Evolutionary conservation across 176 grass and related monocot genomes (phyloP).

Genomic region (Chrysopogon serrulatus): DNA sequence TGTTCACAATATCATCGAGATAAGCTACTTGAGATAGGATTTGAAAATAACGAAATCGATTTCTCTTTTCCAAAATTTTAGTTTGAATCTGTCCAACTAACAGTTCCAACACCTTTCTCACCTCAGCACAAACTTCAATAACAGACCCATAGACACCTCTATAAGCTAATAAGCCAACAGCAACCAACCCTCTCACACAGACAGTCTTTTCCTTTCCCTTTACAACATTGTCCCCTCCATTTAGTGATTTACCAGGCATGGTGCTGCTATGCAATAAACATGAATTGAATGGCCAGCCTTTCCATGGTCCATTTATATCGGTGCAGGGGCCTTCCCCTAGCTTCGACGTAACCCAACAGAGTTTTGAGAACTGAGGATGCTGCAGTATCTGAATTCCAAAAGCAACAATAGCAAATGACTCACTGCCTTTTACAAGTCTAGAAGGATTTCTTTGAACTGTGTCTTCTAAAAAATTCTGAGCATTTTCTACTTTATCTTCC

Average conservation of each 20-base stretch:
- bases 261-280: slow-evolving; percentile 57
- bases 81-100: slow-evolving; percentile 63
- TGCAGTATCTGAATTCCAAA: slow-evolving; percentile 90
- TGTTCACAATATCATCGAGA: slow-evolving; percentile 82
- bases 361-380: slow-evolving; percentile 83
- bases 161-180: slow-evolving; percentile 91
- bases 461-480: slow-evolving; percentile 26
- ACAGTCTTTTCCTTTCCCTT: slow-evolving; percentile 55
- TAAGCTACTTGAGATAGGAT: slow-evolving; percentile 86
- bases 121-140: slow-evolving; percentile 73
- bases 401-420: slow-evolving; percentile 60
- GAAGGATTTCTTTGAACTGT: slow-evolving; percentile 32
- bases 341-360: slow-evolving; percentile 95
- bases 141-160: slow-evolving; percentile 73
- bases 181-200: slow-evolving; percentile 70
- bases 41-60: slow-evolving; percentile 58
- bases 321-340: slow-evolving; percentile 86
- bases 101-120: slow-evolving; percentile 90
- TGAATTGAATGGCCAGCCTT: slow-evolving; percentile 96
- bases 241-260: slow-evolving; percentile 36
- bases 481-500: slow-evolving; percentile 22
- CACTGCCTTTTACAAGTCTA: slow-evolving; percentile 42
- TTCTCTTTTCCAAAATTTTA: slow-evolving; percentile 75
- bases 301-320: slow-evolving; percentile 89
- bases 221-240: slow-evolving; percentile 48